Conservation (phyloP, 345 rosid species). For the Orychophragmus violaceus region DNA sequence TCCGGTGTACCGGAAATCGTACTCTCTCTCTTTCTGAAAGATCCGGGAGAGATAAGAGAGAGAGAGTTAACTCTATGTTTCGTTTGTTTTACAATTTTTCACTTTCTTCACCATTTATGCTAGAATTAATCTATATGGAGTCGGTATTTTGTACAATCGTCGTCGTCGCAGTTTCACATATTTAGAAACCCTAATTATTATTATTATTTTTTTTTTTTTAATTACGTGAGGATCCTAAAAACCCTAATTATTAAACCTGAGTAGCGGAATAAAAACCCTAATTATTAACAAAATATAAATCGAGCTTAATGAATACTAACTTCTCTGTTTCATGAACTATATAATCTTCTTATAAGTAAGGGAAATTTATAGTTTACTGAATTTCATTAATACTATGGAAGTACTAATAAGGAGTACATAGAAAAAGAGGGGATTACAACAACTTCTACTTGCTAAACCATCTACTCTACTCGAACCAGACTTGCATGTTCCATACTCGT, state of each 20-base stretch:
- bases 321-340: not conserved
- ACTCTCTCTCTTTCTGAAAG: no score
- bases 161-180: not conserved
- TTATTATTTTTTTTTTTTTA: no score
- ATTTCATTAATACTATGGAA: not conserved
- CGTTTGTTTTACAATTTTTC: no score
- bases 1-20: no score
- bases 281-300: not conserved
- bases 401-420: not conserved
- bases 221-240: no score
- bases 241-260: no score
- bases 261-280: no score
- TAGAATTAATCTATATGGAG: not conserved
- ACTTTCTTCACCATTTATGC: not conserved
- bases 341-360: not conserved
- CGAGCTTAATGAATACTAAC: not conserved
- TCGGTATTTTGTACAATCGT: not conserved
- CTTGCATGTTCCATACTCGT: not conserved
- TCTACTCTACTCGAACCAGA: not conserved
- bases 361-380: not conserved
- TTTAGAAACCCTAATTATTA: no score
- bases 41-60: no score
- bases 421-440: not conserved
- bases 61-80: no score
- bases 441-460: conserved; percentile 1